Base-by-base conservation (phyloP, 768 basidiomycete species). In the Phlebiopsis flavidoalba region DNA sequence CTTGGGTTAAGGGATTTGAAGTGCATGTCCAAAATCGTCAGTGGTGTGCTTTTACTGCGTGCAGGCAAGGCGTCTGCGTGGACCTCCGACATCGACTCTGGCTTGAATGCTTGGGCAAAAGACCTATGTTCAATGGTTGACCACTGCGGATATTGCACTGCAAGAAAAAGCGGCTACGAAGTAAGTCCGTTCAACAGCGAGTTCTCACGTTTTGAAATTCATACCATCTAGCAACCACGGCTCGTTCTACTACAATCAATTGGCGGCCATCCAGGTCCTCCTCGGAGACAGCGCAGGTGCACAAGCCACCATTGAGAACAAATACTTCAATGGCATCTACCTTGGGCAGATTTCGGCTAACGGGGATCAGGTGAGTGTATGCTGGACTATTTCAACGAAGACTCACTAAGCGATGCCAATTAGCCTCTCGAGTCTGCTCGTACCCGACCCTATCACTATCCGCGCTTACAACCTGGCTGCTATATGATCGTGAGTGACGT, bases 391-490 rank as follows among this genome's bases (percentile, higher is more conserved):
- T n/a, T 43, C 17, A 43, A 12, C 40, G 40, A 43, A 43, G 17
- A 33, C 37, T 35, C 21, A 47, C 21, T 22, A 19, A 19, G 22
- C n/a, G 35, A 6, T 31, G 36, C 8, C 11, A 21, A 8, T 36
- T 50, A 85, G 83, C 86, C 87, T 11, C 70, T 84, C 14, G 87
- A 88, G 73, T 78, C 83, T 17, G 75, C 70, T 2, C 81, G 87
- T 26, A 85, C 85, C 1, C 75, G 82, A 11, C 85, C 87, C 15
- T 87, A 82, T 69, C 86, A 88, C 66, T 88, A 88, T 67, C n/a
- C 79, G 83, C 10, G 78, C 80, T 0, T 88, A 86, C 72, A 89
- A 89, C 63, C 75, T 88, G 15, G 83, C 81, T 1, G 86, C 84
- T 8, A 84, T 8, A 84, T 88, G 81, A 83, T 87, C 53, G 85